Conservation (phyloP, 768 basidiomycete species). For the Hortiboletus campestris region DNA sequence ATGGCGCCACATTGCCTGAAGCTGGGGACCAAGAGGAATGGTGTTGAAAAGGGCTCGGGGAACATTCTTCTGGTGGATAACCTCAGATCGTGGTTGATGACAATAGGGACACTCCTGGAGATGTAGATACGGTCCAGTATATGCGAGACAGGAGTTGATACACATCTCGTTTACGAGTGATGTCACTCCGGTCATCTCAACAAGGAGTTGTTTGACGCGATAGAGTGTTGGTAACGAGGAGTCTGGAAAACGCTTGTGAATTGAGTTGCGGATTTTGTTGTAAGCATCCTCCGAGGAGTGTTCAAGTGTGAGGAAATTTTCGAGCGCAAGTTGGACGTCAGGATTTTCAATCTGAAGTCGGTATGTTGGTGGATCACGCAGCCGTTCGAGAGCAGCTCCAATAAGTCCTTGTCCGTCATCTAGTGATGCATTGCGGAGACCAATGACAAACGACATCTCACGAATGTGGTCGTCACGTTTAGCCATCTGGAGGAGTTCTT, state of each 20-base stretch:
- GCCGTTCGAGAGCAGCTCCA: background rate
- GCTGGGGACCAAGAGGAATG: background rate
- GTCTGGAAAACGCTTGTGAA: background rate
- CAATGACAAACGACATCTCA: no score
- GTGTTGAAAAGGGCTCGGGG: background rate
- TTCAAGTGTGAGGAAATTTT: background rate
- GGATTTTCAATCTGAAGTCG: background rate
- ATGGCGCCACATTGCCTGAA: background rate
- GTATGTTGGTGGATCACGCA: background rate
- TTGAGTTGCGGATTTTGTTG: background rate
- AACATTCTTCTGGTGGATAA: no score
- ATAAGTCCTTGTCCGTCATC: background rate
- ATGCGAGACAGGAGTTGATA: background rate
- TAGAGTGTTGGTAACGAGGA: background rate
- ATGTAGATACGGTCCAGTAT: background rate
- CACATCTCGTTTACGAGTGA: background rate
- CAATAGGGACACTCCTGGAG: background rate
- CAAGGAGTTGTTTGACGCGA: background rate
- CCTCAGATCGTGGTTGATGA: background rate
- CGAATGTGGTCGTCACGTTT: no score
- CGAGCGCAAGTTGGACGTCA: background rate
- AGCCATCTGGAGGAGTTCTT: no score
- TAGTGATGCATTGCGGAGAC: background rate
- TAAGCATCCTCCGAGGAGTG: background rate
- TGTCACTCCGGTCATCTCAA: background rate